Evolutionary conservation across 2,329 filamentous ascomycete species (phyloP).

Genomic region (Grosmannia huntii): DNA sequence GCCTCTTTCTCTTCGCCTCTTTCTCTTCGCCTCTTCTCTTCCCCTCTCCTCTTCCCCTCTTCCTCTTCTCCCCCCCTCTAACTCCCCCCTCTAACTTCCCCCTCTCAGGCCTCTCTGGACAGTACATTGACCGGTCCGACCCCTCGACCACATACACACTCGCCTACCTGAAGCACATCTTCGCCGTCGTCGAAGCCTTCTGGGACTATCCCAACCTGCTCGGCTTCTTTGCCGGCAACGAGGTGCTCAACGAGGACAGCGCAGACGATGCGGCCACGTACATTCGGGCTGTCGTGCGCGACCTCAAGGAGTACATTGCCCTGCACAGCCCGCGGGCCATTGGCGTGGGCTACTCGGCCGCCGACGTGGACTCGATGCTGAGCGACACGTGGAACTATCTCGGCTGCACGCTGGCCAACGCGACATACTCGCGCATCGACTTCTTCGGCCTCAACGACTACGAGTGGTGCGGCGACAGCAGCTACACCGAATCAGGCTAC

Average conservation of each 20-base stretch:
- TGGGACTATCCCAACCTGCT: constrained; percentile 66
- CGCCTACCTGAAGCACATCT: constrained; percentile 3
- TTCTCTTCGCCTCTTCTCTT: no score
- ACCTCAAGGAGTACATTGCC: constrained; percentile 70
- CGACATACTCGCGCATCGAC: constrained; percentile 39
- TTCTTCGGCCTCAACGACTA: constrained; percentile 68
- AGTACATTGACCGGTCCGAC: constrained; percentile 38
- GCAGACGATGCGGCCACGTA: constrained; percentile 58
- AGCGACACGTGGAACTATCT: constrained; percentile 64
- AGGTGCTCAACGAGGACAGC: constrained; percentile 55
- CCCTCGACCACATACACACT: constrained; percentile 32
- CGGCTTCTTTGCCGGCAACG: constrained; percentile 79
- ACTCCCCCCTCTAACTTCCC: no score
- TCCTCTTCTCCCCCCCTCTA: neutral
- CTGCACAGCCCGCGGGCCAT: constrained; percentile 65
- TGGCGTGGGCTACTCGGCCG: constrained; percentile 74
- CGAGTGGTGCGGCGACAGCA: constrained; percentile 46
- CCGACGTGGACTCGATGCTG: constrained; percentile 60
- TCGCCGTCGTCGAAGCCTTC: constrained; percentile 64
- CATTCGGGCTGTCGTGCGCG: constrained; percentile 67
- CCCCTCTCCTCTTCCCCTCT: no score
- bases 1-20: neutral
- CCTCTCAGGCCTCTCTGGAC: constrained; percentile 31
- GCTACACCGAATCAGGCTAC: constrained; percentile 40
- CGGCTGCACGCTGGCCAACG: constrained; percentile 55